Percentiles rank a stretch among this genome's conserved stretches.
Conservation (phyloP, 2,329 filamentous ascomycete species). For the Cyphellophora attinorum region DNA sequence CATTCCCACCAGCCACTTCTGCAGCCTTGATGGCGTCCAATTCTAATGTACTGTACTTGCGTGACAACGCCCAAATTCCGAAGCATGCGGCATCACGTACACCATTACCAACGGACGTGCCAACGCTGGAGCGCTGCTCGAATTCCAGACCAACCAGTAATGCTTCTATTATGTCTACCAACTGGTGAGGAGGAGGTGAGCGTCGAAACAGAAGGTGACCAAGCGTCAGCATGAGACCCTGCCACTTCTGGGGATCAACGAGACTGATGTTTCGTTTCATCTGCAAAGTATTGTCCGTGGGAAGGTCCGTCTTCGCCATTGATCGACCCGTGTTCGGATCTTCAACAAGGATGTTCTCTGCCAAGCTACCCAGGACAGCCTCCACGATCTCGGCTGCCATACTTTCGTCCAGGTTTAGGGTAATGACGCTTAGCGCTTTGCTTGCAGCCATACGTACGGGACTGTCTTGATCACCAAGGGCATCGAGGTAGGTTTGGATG, state of each 20-base stretch:
- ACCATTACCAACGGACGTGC: slow-evolving; percentile 77
- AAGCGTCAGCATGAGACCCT: slow-evolving; percentile 80
- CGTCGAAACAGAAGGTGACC: slow-evolving; percentile 78
- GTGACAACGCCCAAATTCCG: slow-evolving; percentile 84
- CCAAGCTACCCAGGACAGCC: slow-evolving; percentile 62
- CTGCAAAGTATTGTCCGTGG: slow-evolving; percentile 24
- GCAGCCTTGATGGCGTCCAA: slow-evolving; percentile 40
- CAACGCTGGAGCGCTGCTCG: slow-evolving; percentile 76
- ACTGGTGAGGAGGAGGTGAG: slow-evolving; percentile 61
- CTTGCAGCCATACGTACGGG: slow-evolving; percentile 84
- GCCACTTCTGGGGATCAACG: slow-evolving; percentile 79
- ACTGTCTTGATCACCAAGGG: slow-evolving; percentile 77
- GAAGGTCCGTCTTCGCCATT: slow-evolving; percentile 22
- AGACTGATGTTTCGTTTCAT: slow-evolving; percentile 53
- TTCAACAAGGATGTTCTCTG: slow-evolving; percentile 53
- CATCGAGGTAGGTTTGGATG: slow-evolving; percentile 71
- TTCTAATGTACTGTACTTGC: slow-evolving; percentile 75
- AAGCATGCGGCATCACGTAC: slow-evolving; percentile 94
- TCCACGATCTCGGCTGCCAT: slow-evolving; percentile 85
- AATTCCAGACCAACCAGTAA: slow-evolving; percentile 75
- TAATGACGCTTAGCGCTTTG: slow-evolving; percentile 82
- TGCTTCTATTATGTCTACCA: slow-evolving; percentile 66
- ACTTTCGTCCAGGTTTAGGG: slow-evolving; percentile 65
- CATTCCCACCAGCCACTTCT: slow-evolving; percentile 23
- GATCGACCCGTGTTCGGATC: slow-evolving; percentile 31